Evolutionary conservation across 1,284 basidiomycete genomes (phyloP), one percentile per base, ranked within the genome.

Genomic region (Rhizopogon parksii): DNA sequence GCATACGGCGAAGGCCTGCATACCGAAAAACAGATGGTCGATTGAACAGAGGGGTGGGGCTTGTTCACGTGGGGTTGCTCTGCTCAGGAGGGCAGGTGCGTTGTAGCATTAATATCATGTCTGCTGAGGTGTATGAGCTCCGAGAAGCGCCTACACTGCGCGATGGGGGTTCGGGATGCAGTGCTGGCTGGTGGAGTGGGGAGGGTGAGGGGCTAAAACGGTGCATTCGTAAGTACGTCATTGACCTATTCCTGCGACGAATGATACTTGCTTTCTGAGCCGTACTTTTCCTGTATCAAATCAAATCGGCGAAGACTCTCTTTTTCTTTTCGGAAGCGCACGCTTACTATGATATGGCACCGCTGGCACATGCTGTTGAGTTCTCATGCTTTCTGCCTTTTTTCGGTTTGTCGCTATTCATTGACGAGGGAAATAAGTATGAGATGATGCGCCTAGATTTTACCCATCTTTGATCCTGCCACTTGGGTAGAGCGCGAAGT

Each of bases 1-100:
- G 84, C 88, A 35, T 91, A 91, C 64, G 83, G 82, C 54, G 88
- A 91, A 69, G 88, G 88, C 43, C 74, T 91, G 49, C 79, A 86
- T 61, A 89, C 87, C 24, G 87, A 88, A 62, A 78, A 77, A 63
- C 78, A 85, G 77, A 76, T 87, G 70, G 83, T 87, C 61, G 85
- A 88, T 66, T 83, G 52, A 50, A 49, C 34, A 38, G 47, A 54
- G 49, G 54, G 42, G 52, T 50, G 53, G 40, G 56, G 55, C 57
- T 54, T 54, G 47, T 46, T 52, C 52, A 55, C 51, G 57, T 54
- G 53, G 50, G 61, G 55, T 64, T 53, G 60, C 63, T 60, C 43
- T 50, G 51, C 43, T 50, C 55, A 51, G 54, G 59, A 48, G 61
- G 69, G 69, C 64, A 72, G 68, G 68, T 70, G 68, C 71, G 70